Base-by-base conservation (phyloP, 768 basidiomycete species). In the Lactifluus pinguis region DNA sequence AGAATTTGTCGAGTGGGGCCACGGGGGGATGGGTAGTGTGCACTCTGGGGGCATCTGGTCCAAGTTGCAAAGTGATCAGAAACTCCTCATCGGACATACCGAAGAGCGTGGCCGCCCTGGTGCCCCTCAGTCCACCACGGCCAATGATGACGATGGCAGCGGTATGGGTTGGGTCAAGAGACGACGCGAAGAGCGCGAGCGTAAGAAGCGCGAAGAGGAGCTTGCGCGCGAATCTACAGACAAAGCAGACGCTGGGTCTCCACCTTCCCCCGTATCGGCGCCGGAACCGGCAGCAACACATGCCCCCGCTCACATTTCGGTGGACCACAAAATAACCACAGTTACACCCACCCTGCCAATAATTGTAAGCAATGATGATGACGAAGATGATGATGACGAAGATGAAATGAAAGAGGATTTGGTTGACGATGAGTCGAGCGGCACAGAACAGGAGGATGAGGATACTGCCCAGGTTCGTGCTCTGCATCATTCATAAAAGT, bases 1-100 rank as follows among this genome's bases (percentile, higher is more conserved):
- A 47, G 86, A 85, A 68, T 94, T 94, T 67, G 88, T 92, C 15
- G 91, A 94, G 71, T 94, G 91, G 91, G 91, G 91, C 0, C 87
- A 86, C 57, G 87, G 87, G 34, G n/a, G 87, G 4, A 85, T 91
- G 85, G 90, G 90, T 17, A 80, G 79, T 39, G 77, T 77, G 13
- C 19, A 17, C 10, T 10, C 53, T 25, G 56, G 62, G 19, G 57
- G 64, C n/a, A 66, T 53, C 34, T 66, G 66, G 66, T 7, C 47
- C 62, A 69, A 34, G 65, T 59, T 39, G 64, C 65, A 66, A 38
- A 61, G 65, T 42, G 34, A 57, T 17, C 59, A 19, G 65, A 74
- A 54, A 39, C 25, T 53, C 25, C 57, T 60, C 55, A 38, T 57
- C n/a, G 65, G 62, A 55, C 38, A 55, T 30, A 21, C 15, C 5